These are phyloP conservation scores for Blastobotrys terrestris DNA, from an alignment of 805 yeast genomes.

Conservation along the genomic window DNA sequence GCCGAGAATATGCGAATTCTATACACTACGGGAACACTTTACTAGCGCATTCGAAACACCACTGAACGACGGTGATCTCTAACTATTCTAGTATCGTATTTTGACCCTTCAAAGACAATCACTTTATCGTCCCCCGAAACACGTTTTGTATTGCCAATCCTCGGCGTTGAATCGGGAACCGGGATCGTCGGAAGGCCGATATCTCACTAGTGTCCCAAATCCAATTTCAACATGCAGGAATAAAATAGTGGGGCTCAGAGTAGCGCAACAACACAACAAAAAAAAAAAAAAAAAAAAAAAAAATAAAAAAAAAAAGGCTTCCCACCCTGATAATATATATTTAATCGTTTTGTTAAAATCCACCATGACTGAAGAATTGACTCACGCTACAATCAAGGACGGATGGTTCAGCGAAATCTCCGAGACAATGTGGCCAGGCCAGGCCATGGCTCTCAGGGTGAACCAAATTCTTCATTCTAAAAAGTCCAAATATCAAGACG, in stretches of 20 bases:
- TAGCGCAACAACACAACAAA: neutral
- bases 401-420: slow-evolving; percentile 82
- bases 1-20: too few relatives aligned
- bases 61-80: too few relatives aligned
- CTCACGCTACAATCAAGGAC: slow-evolving; percentile 36
- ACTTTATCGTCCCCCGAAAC: too few relatives aligned
- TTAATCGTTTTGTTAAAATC: neutral
- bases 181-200: neutral
- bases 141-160: too few relatives aligned
- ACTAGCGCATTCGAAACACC: too few relatives aligned
- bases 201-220: neutral
- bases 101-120: too few relatives aligned
- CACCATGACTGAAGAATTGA: slow-evolving; percentile 22
- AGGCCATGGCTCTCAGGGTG: slow-evolving; percentile 65
- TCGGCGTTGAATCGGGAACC: neutral
- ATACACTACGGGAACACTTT: too few relatives aligned
- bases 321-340: neutral
- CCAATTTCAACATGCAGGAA: neutral
- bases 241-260: neutral
- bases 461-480: slow-evolving; percentile 59
- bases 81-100: too few relatives aligned
- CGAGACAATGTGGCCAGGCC: slow-evolving; percentile 78
- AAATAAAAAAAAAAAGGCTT: neutral
- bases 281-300: too few relatives aligned
- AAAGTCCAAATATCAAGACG: slow-evolving; percentile 72